A percentile compares a stretch with the other conserved stretches of the same genome.
Conservation (phyloP, 2,329 filamentous ascomycete species). For the Claviceps citrina region DNA sequence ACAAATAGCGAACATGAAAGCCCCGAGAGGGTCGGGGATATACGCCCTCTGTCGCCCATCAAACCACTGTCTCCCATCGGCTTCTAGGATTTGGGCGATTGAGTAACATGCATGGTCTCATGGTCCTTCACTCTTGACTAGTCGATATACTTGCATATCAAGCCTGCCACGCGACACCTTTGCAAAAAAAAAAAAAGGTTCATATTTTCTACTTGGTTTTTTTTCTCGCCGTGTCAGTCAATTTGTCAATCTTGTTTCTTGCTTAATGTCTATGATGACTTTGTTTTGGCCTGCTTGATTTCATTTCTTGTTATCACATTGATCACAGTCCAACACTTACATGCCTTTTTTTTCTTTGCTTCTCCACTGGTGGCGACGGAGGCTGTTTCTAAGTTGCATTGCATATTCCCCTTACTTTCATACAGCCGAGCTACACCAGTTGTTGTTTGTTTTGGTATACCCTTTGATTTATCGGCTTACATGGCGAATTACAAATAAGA, state of each 20-base stretch:
- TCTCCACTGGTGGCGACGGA: neutral
- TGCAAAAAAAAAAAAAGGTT: neutral
- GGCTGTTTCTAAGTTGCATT: constrained; percentile 1
- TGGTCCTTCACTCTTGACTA: neutral
- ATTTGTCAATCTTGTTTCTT: constrained; percentile 1
- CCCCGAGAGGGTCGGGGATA: constrained; percentile 20
- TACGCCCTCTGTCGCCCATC: constrained; percentile 48
- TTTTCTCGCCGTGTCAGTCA: neutral
- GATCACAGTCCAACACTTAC: neutral
- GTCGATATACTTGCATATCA: constrained; percentile 3
- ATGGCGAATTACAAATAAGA: constrained; percentile 1
- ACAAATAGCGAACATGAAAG: constrained; percentile 24
- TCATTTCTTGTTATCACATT: neutral
- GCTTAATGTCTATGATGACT: constrained; percentile 3
- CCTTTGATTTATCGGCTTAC: constrained; percentile 9
- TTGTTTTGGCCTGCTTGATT: neutral
- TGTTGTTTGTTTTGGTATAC: constrained; percentile 13
- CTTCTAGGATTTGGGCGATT: constrained; percentile 23
- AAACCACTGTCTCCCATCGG: constrained; percentile 49
- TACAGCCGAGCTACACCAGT: neutral
- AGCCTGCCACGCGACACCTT: constrained; percentile 4
- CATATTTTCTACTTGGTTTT: neutral
- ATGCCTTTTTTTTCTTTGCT: neutral
- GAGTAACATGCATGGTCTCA: neutral
- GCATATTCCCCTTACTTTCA: neutral